Evolutionary conservation across 768 basidiomycete genomes (phyloP), one percentile per base, ranked within the genome.

Genomic region (Hypholoma fasciculare): DNA sequence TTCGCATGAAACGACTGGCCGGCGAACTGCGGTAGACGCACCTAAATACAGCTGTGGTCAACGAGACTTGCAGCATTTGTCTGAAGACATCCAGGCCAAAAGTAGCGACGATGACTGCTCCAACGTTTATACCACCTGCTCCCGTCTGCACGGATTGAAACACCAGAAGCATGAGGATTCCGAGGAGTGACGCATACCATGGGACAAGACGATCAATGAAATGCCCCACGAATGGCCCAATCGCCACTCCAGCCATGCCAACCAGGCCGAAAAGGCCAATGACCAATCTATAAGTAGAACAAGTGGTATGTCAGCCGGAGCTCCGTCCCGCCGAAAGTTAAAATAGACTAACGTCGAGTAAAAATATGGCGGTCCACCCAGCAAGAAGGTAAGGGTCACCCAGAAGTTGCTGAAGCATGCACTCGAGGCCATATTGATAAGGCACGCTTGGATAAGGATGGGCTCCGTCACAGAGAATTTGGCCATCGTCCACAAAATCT

Each of bases 311-410:
- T 39, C 37, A 48, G 38, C 4, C 51, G 34, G 54, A 39, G 42
- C 49, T 37, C 19, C 27, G 26, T 14, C 40, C 40, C 20, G 27
- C 6, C 39, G 17, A 49, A 12, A 38, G 2, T 48, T 49, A 37
- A 36, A 59, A 23, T 23, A 23, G 14, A 78, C 79, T 40, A 75
- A 82, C 88, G 87, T 89, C 1, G 86, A 88, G 62, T 88, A 94
- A 63, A 86, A 67, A 66, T 93, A 95, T 0, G 89, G 89, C 3
- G 85, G 71, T 5, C 86, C 89, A 7, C 86, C 87, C 2, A 96
- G 84, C 19, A 94, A 74, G 76, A 94, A 96, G 0, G 92, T 93
- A 59, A 91, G 69, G 0, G 88, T 89, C 3, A 89, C 87, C 88
- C 88, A 87, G 62, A 85, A 87, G 62, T 76, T 81, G 11, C 74